A percentile compares a stretch with the other conserved stretches of the same genome.
Conservation (phyloP, 345 rosid genomes). For the Gossypium rotundifolium region DNA sequence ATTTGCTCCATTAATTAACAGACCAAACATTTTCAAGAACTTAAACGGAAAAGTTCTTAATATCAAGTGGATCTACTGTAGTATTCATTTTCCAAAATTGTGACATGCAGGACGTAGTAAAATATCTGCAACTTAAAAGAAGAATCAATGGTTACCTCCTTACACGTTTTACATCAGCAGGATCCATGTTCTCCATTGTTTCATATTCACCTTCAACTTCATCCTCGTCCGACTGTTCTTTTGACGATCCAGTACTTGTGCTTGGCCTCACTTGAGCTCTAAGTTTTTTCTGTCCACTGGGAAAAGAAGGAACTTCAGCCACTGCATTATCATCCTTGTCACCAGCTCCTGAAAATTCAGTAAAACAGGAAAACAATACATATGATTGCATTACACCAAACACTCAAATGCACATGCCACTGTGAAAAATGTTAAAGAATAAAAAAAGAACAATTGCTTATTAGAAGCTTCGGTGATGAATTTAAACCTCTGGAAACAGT, state of each 20-base stretch:
- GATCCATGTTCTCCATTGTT: slow-evolving; percentile 53
- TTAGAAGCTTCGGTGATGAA: not conserved
- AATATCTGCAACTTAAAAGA: not conserved
- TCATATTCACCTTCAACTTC: slow-evolving; percentile 72
- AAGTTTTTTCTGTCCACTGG: slow-evolving; percentile 34
- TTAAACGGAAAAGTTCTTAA: not conserved
- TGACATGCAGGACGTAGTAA: not conserved
- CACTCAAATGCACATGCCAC: slow-evolving; percentile 1
- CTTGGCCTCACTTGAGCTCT: slow-evolving; percentile 34
- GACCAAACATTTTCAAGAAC: not conserved
- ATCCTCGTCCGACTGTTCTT: slow-evolving; percentile 77
- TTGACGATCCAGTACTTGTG: slow-evolving; percentile 72
- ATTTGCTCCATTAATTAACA: not conserved
- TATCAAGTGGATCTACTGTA: not conserved
- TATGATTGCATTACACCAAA: not conserved
- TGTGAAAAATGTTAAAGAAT: no score
- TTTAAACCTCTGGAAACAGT: slow-evolving; percentile 57
- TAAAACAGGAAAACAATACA: slow-evolving; percentile 9
- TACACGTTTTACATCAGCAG: slow-evolving; percentile 67
- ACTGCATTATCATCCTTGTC: slow-evolving; percentile 32
- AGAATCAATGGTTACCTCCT: slow-evolving; percentile 49
- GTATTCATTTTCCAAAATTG: not conserved
- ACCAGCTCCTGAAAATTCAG: slow-evolving; percentile 24
- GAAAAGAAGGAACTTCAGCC: slow-evolving; percentile 24
- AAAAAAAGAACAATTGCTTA: no score